phyloP scores from a whole-genome alignment of 768 basidiomycete species.

The Boletus rufocinnamomeus region DNA sequence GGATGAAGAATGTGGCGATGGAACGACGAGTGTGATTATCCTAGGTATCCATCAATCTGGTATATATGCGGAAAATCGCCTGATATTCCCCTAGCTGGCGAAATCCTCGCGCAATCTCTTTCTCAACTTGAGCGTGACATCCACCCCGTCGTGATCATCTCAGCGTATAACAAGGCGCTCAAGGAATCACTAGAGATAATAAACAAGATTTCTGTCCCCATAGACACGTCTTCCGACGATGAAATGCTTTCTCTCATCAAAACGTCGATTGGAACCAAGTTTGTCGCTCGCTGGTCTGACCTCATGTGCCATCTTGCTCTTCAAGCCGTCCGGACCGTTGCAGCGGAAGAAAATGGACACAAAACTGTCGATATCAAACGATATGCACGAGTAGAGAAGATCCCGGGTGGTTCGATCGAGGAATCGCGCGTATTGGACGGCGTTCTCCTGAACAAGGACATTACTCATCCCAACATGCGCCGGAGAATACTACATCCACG shows the following conservation, averaged over 20 bases:
- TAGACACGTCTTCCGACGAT: constrained; percentile 79
- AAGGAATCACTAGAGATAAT: constrained; percentile 90
- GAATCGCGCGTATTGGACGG: constrained; percentile 83
- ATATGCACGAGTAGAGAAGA: constrained; percentile 95
- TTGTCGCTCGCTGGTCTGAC: constrained; percentile 94
- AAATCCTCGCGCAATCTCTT: constrained; percentile 94
- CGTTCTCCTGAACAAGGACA: constrained; percentile 98
- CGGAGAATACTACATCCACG: constrained; percentile 87
- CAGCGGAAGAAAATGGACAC: constrained; percentile 70
- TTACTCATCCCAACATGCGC: constrained; percentile 97
- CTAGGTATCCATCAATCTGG: constrained; percentile 59
- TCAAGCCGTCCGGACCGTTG: constrained; percentile 87
- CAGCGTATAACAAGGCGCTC: constrained; percentile 95
- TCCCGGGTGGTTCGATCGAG: constrained; percentile 98
- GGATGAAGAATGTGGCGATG: constrained; percentile 98
- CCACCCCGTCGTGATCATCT: constrained; percentile 98
- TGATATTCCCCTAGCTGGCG: constrained; percentile 62
- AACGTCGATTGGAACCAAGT: constrained; percentile 98
- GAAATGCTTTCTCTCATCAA: constrained; percentile 98
- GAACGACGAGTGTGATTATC: constrained; percentile 98
- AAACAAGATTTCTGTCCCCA: constrained; percentile 84
- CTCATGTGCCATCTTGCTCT: constrained; percentile 96
- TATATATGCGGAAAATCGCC: neutral
- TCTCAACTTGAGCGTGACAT: constrained; percentile 94
- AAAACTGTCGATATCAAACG: constrained; percentile 98